These are phyloP conservation scores for Neotropicomus parvogracilis DNA, from an alignment of 1,284 basidiomycete species.

Conservation along the genomic window DNA sequence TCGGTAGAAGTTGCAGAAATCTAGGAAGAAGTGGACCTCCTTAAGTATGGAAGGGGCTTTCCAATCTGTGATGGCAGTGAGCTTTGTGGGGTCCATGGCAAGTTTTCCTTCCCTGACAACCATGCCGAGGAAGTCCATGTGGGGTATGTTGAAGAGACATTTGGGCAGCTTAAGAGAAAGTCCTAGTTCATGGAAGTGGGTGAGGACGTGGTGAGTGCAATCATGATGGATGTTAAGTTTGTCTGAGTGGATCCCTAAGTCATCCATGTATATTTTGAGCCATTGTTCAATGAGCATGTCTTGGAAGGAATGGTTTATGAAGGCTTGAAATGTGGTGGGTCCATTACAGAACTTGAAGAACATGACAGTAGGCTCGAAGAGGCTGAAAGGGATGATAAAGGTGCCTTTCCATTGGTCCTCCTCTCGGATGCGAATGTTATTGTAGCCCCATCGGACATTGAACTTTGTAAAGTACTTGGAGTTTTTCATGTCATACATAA, in stretches of 20 bases:
- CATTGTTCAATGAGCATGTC: not conserved
- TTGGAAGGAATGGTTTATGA: not conserved
- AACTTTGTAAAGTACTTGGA: not conserved
- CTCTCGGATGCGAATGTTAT: not conserved
- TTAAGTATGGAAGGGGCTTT: not conserved
- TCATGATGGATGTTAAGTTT: not conserved
- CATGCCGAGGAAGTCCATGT: not conserved
- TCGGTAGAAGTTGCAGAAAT: not conserved
- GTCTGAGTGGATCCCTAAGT: not conserved
- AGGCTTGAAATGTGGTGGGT: not conserved
- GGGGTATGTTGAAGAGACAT: not conserved
- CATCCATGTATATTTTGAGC: not conserved
- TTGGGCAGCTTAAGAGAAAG: not conserved
- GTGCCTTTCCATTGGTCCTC: not conserved
- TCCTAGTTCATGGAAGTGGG: fast-evolving
- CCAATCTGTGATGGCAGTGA: not conserved
- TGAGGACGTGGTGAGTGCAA: fast-evolving
- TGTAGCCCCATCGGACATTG: not conserved
- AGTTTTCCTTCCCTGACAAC: not conserved
- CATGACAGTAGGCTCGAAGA: not conserved
- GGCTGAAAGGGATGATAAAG: not conserved
- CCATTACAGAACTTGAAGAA: not conserved
- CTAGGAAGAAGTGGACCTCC: not conserved
- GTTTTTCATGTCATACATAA: not conserved
- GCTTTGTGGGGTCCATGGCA: not conserved